Base-by-base conservation (phyloP, 2,329 filamentous ascomycete genomes). In the Exophiala bonariae region DNA sequence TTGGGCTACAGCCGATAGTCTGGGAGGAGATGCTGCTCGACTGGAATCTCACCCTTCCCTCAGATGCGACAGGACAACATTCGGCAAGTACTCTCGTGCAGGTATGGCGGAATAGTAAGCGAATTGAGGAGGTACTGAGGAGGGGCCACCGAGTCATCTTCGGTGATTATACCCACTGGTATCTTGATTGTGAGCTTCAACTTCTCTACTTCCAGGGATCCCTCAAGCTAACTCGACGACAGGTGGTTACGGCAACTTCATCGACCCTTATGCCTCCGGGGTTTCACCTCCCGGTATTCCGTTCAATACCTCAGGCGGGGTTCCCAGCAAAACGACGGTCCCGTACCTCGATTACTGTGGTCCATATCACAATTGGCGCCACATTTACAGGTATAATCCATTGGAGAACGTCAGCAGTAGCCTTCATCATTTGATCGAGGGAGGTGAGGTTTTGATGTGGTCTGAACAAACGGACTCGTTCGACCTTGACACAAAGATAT, bases 1-100 rank as follows among this genome's bases (percentile, higher is more conserved):
- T 78, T 4, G 85, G 85, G 3, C 69, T 95, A 41, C 79, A 77
- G 4, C 88, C 89, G 0, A 72, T 95, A 17, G 87, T 91, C 1
- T 95, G 90, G 90, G 89, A 96, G 66, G 90, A 95, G 66, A 89
- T 93, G 76, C 73, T 89, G 1, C 72, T 87, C 8, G 75, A 83
- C 18, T 95, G 88, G 85, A 87, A 91, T 62, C 70, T 93, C 36
- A 86, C 79, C 0, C 70, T 95, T 4, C 82, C 82, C 2, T 66
- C 77, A 11, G 83, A 90, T 59, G 19, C 6, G 6, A 23, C 36
- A 11, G 31, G 13, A 11, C 14, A 37, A 16, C 11, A 31, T 17
- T 41, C 38, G n/a, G 30, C 30, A 5, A 41, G 39, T 16, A 50
- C 49, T 8, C 45, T 59, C 10, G 78, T 95, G 4, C 90, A 95